These are phyloP conservation scores for Vickermania spadyakhi DNA, from an alignment of 208 protist species.

Conservation along the genomic window DNA sequence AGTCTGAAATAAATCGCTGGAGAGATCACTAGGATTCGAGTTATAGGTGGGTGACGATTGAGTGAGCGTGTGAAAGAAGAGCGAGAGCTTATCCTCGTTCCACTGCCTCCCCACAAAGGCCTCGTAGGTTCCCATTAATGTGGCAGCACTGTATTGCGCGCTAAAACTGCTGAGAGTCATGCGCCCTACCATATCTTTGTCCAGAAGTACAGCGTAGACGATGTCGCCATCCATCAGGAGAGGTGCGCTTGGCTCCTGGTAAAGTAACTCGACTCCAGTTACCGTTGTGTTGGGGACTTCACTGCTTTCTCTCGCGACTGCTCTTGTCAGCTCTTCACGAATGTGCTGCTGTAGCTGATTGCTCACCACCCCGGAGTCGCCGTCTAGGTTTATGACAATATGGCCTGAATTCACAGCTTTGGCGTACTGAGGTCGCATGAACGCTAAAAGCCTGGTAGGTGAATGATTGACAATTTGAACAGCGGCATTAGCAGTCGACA, in stretches of 20 bases:
- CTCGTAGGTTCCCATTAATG: conserved; percentile 23
- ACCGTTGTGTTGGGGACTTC: neutral
- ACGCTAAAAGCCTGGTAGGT: neutral
- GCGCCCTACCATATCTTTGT: conserved; percentile 32
- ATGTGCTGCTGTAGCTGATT: neutral
- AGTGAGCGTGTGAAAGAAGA: conserved; percentile 41
- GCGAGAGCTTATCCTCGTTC: conserved; percentile 2
- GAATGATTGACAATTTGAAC: neutral
- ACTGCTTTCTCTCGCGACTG: neutral
- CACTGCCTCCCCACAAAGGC: conserved; percentile 26
- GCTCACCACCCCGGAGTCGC: neutral
- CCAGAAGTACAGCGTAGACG: conserved; percentile 12
- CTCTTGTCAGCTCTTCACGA: neutral
- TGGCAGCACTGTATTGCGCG: conserved; percentile 29
- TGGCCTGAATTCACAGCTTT: too few relatives aligned
- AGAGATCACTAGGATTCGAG: conserved; percentile 7
- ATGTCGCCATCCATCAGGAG: neutral
- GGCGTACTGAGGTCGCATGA: neutral
- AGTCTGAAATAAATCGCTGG: conserved; percentile 11
- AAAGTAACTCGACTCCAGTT: too few relatives aligned
- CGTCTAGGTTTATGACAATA: too few relatives aligned
- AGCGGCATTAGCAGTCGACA: neutral
- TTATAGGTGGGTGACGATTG: conserved; percentile 16
- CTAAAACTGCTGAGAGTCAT: conserved; percentile 23
- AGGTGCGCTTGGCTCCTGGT: too few relatives aligned